These are phyloP conservation scores for Voacanga thouarsii DNA, from an alignment of 257 asterid genomes.

Conservation along the genomic window DNA sequence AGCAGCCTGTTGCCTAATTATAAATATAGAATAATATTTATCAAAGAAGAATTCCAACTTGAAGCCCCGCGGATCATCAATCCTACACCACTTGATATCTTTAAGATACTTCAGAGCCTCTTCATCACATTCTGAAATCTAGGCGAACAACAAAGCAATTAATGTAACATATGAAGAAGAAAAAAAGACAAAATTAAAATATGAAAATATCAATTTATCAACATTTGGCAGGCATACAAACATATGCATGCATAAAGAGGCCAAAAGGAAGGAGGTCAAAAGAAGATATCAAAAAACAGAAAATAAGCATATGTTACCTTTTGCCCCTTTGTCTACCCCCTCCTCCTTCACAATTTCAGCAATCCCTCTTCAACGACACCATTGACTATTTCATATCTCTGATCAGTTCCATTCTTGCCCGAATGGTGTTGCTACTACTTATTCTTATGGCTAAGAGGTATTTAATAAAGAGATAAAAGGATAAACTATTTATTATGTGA, in stretches of 20 bases:
- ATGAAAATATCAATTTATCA: neutral
- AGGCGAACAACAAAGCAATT: slow-evolving; percentile 6
- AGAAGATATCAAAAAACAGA: neutral
- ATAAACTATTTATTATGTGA: too few relatives aligned
- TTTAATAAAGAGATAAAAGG: too few relatives aligned
- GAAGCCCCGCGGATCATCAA: slow-evolving; percentile 73
- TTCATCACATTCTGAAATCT: slow-evolving; percentile 74
- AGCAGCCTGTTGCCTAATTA: too few relatives aligned
- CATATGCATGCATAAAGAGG: neutral
- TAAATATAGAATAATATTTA: too few relatives aligned
- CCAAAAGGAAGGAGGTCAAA: too few relatives aligned
- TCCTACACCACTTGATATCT: slow-evolving; percentile 69
- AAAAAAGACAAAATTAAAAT: slow-evolving; percentile 1
- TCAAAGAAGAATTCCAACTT: slow-evolving; percentile 79
- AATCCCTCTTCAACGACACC: slow-evolving; percentile 63
- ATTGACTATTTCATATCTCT: slow-evolving; percentile 75
- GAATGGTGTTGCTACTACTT: too few relatives aligned
- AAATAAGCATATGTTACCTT: slow-evolving; percentile 31
- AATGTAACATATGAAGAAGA: slow-evolving; percentile 15
- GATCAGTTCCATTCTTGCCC: too few relatives aligned
- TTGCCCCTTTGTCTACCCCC: slow-evolving; percentile 40
- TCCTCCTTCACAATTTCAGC: slow-evolving; percentile 31
- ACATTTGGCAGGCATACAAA: slow-evolving; percentile 33
- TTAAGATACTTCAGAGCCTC: slow-evolving; percentile 70
- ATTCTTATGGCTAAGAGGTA: too few relatives aligned